These are phyloP conservation scores for Fusarium continuum DNA, from an alignment of 2,329 filamentous ascomycete genomes.

Conservation along the genomic window DNA sequence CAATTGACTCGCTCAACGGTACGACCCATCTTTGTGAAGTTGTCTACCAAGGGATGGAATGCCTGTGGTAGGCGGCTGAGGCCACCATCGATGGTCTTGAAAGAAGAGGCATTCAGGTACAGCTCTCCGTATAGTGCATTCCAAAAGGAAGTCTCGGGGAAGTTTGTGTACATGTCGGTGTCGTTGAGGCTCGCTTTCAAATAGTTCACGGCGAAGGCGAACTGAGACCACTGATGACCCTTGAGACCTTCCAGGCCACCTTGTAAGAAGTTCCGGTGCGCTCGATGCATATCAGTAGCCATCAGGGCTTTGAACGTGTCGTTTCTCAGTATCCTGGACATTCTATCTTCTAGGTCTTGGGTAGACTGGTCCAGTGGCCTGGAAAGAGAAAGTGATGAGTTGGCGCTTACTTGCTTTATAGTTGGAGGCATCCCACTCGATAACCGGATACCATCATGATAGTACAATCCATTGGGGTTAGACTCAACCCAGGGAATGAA, in stretches of 20 bases:
- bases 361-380: no score
- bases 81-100: slow-evolving; percentile 3
- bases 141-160: no score
- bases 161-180: slow-evolving; percentile 11
- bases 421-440: background rate
- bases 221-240: slow-evolving; percentile 5
- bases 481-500: slow-evolving; percentile 12
- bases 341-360: no score
- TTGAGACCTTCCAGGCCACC: slow-evolving; percentile 8
- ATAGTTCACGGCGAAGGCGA: slow-evolving; percentile 15
- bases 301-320: slow-evolving; percentile 17
- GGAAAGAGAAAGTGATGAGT: background rate
- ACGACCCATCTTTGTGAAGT: slow-evolving; percentile 1
- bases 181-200: slow-evolving; percentile 3
- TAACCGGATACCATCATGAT: slow-evolving; percentile 15
- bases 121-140: background rate
- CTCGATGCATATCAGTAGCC: no score
- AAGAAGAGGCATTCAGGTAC: slow-evolving; percentile 1
- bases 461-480: background rate
- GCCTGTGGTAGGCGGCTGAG: background rate
- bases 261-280: no score
- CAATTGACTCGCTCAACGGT: slow-evolving; percentile 8
- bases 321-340: no score
- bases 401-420: background rate
- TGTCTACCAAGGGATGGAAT: background rate